Evolutionary conservation across 257 asterid genomes (phyloP), one percentile per base, ranked within the genome.

Genomic region (Rauvolfia tetraphylla): DNA sequence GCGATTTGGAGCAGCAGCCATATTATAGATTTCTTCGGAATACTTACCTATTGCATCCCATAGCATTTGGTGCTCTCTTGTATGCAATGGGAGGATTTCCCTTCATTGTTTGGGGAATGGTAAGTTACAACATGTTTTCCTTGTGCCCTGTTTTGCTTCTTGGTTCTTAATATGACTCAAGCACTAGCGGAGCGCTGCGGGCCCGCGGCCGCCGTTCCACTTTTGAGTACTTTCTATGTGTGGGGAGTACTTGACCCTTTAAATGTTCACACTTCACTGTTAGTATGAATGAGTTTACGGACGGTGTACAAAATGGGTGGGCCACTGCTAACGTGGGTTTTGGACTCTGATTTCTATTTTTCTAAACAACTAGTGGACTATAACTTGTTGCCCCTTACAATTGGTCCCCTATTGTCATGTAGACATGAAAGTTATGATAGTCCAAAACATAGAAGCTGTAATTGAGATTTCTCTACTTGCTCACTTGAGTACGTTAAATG

Each of bases 91-190:
- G 97, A 79, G 97, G 97, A 48, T 88, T 92, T 80, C 94, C 93
- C 23, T 92, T 66, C 85, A 76, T 89, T 68, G 90, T 89, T 8
- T 92, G 97, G 97, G 97, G 96, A 76, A 83, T 92, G 96, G 97
- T 89, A 84, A 83, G 91, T 73, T 17, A 15, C 6, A 49, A 7
- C 20, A 46, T 61, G 34, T 57, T 39, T 76, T 66, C 46, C 13
- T 61, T 29, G 15, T 67, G 22, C 13, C 5, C 31, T 36, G 7
- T 48, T 56, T 33, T 36, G 22, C 31, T 25, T 56, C 62, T 25
- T 9, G 7, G 33, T 17, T 27, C 23, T 15, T 27, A 36, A 66
- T 36, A 39, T 66, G 46, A 34, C 27, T 44, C 22, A 36, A 15
- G 41, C 31, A 17, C 33, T 72, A 65, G 29, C 29, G 7, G 7